A percentile compares a stretch with the other conserved stretches of the same genome.
phyloP scores from a whole-genome alignment of 208 protist species.

The Wallacemonas sp. region DNA sequence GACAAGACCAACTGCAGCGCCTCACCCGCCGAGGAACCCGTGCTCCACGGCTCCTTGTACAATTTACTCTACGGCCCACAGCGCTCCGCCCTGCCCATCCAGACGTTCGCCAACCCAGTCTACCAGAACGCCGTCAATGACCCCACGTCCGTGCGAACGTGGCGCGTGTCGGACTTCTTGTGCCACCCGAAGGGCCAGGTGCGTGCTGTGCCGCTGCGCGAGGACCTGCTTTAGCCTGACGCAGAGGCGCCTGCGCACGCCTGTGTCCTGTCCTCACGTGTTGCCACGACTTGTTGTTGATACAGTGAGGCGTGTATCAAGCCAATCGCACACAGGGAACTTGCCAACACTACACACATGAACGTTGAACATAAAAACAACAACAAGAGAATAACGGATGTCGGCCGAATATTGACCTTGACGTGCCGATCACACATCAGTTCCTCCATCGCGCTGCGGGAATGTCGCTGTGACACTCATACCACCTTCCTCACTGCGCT shows the following conservation, averaged over 20 bases:
- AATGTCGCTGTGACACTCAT: too few relatives aligned
- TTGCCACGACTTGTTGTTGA: too few relatives aligned
- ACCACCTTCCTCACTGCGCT: too few relatives aligned
- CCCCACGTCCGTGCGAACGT: constrained; percentile 34
- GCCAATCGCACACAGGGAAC: too few relatives aligned
- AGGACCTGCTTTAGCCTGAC: constrained; percentile 59
- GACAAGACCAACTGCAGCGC: constrained; percentile 53
- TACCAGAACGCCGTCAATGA: constrained; percentile 67
- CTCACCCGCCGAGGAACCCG: neutral
- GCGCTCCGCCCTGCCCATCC: neutral
- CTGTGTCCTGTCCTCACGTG: neutral
- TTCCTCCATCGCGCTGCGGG: too few relatives aligned
- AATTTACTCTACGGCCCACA: neutral
- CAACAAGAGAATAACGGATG: too few relatives aligned
- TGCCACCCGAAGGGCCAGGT: constrained; percentile 22
- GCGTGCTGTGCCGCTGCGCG: constrained; percentile 26
- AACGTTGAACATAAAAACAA: too few relatives aligned
- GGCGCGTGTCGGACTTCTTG: constrained; percentile 75
- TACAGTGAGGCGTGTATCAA: too few relatives aligned
- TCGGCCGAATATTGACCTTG: too few relatives aligned
- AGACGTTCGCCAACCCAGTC: constrained; percentile 20
- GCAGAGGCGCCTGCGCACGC: too few relatives aligned
- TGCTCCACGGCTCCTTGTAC: constrained; percentile 1
- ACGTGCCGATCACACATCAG: too few relatives aligned
- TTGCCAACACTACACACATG: too few relatives aligned